Percentiles rank a stretch among this genome's conserved stretches.
Conservation (phyloP, 2,329 filamentous ascomycete genomes). For the Pseudogymnoascus sp. region DNA sequence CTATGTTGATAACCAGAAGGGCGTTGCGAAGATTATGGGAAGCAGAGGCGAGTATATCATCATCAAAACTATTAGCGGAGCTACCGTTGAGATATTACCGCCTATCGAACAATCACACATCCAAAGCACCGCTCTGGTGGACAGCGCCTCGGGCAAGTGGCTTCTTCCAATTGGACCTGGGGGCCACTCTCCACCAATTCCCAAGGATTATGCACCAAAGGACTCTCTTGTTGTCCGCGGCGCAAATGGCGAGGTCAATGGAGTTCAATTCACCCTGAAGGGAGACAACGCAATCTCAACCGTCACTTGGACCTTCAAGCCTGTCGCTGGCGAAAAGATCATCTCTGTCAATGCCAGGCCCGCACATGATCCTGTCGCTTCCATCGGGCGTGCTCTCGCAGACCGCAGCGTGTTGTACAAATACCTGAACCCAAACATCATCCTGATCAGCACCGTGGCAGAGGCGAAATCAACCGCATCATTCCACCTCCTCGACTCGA, state of each 20-base stretch:
- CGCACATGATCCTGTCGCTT: constrained; percentile 78
- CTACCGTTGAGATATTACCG: constrained; percentile 36
- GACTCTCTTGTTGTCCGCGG: constrained; percentile 48
- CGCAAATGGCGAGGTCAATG: constrained; percentile 43
- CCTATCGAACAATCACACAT: constrained; percentile 34
- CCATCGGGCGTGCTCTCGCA: constrained; percentile 87
- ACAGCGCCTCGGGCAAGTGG: constrained; percentile 44
- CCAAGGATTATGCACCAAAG: constrained; percentile 39
- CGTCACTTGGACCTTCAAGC: constrained; percentile 65
- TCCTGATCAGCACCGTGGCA: constrained; percentile 64
- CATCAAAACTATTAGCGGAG: constrained; percentile 47
- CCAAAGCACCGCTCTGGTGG: constrained; percentile 44
- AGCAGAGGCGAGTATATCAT: constrained; percentile 52
- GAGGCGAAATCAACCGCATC: constrained; percentile 52
- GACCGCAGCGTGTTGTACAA: constrained; percentile 95
- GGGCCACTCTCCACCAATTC: constrained; percentile 42
- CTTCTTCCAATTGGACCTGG: constrained; percentile 45
- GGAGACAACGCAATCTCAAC: constrained; percentile 37
- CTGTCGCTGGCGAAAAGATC: constrained; percentile 59
- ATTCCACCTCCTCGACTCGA: constrained; percentile 74
- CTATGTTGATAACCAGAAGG: constrained; percentile 48
- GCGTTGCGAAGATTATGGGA: constrained; percentile 32
- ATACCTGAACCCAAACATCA: constrained; percentile 82
- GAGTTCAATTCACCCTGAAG: constrained; percentile 43
- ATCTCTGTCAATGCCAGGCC: constrained; percentile 60